Evolutionary conservation across 768 basidiomycete genomes (phyloP), one percentile per base, ranked within the genome.

Genomic region (Chlorophyllum brunneum): DNA sequence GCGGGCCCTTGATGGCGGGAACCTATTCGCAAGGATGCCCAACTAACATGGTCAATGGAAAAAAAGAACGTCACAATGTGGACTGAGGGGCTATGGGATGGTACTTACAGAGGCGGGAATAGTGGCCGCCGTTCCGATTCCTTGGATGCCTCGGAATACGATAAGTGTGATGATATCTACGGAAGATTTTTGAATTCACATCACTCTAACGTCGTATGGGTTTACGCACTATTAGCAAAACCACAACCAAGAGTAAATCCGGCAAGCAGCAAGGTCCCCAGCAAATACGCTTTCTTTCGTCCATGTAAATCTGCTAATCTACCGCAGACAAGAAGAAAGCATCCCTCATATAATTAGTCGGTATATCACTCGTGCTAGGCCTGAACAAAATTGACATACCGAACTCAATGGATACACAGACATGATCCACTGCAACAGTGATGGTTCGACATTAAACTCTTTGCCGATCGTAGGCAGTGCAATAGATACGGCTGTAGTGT

Each of bases 301-400:
- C 92, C 91, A 56, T 86, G 83, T 2, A 89, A 67, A 64, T 93
- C 92, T 1, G 90, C 88, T 1, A 93, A 65, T 15, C 89, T 74
- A 0, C 92, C 92, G 18, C 80, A 83, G 15, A 90, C 76, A 9
- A 93, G 72, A 3, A 92, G 77, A 10, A 92, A 71, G 59, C 91
- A 93, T 5, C 85, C 88, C 88, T 89, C 91, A 4, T 85, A 87
- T 87, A 88, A 38, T 1, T 20, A 51, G 5, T 34, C 11, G 18
- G 34, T 13, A 23, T n/a, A 13, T 31, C 23, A 43, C 31, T 2
- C 24, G 3, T 2, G 26, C n/a, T 29, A 10, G 13, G 16, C 37
- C 15, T 5, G 8, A 38, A 27, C 54, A 48, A 24, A 13, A n/a
- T 40, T 7, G 3, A 49, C 62, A 33, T 38, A 85, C 85, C 13